These are phyloP conservation scores for Hypoxylon sp. DNA, from an alignment of 2,329 filamentous ascomycete species.

Conservation along the genomic window DNA sequence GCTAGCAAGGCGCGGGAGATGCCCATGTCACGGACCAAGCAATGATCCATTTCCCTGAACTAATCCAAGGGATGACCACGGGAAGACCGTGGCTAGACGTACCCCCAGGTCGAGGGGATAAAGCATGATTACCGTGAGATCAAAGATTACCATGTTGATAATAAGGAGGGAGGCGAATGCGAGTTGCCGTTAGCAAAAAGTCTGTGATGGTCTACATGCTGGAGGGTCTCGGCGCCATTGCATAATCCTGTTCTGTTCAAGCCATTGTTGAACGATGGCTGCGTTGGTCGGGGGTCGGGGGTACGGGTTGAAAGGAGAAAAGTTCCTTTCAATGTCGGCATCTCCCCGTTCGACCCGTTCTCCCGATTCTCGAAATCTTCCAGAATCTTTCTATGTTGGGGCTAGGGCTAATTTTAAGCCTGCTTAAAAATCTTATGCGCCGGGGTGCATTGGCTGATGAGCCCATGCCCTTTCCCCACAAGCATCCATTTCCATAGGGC, in stretches of 20 bases:
- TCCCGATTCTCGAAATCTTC: constrained; percentile 47
- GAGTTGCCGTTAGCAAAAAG: constrained; percentile 29
- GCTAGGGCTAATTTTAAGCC: constrained; percentile 44
- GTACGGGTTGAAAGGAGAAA: constrained; percentile 28
- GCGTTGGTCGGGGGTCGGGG: constrained; percentile 2
- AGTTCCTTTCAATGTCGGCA: constrained; percentile 26
- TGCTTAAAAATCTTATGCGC: constrained; percentile 46
- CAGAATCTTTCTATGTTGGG: constrained; percentile 44
- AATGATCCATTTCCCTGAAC: constrained; percentile 38
- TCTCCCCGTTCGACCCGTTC: constrained; percentile 28
- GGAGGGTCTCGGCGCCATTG: constrained; percentile 10
- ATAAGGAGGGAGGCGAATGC: constrained; percentile 28
- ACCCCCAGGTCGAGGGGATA: constrained; percentile 23
- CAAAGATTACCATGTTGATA: constrained; percentile 26
- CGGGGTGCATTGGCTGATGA: constrained; percentile 40
- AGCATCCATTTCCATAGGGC: constrained; percentile 40
- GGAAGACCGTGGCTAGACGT: constrained; percentile 4
- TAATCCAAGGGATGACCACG: constrained; percentile 27
- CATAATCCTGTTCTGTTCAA: not conserved
- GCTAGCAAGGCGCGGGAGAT: constrained; percentile 46
- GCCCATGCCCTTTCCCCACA: constrained; percentile 43
- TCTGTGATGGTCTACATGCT: constrained; percentile 14
- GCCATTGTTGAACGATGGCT: constrained; percentile 13
- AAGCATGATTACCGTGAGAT: constrained; percentile 33
- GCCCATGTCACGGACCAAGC: constrained; percentile 43